Base-by-base conservation (phyloP, 2,329 filamentous ascomycete genomes). In the Hymenoscyphus scutula region DNA sequence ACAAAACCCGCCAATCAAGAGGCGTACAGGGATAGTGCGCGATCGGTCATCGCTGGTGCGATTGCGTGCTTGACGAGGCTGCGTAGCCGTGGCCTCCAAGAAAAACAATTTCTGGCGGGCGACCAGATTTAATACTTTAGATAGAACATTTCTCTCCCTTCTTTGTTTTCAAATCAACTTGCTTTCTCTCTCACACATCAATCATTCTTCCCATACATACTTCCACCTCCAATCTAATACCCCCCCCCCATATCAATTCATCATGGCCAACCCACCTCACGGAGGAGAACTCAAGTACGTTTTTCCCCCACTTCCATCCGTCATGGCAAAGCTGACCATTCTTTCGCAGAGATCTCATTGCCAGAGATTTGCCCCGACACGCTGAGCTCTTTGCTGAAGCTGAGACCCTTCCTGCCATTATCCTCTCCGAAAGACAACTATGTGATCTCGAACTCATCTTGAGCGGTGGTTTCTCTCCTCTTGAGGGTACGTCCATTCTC, bases 391-490 rank as follows among this genome's bases (percentile, higher is more conserved):
- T 82, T 62, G 85, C 84, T 55, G 95, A 99, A 81, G 90, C 94
- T 51, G 93, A 97, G 82, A 89, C 76, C 34, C 87, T 98, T 54
- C 91, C 92, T 41, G 90, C 94, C 41, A 83, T 99, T 70, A 81
- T 89, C 64, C 87, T 99, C 70, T 90, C 86, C 58, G 95, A 99
- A 84, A 89, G 95, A 74, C 95, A 99, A 80, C 88, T 99, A 57
- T 99, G 95, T 80, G 95, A 99, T 84, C 84, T 99, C 70, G 95
- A 99, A 80, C 81, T 99, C 79, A 92, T 99, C 74, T 88, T 99
- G 78, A 98, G 92, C 78, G 95, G 95, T 76, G 95, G 95, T 69
- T 99, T 99, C 82, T 97, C 93, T 68, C 95, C 95, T 64, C 86
- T 99, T 48, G 94, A 99, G 86, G 95, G 93, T 96, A 73, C 67